phyloP scores from a whole-genome alignment of 495 filamentous ascomycete genomes.

The Halenospora varia region DNA sequence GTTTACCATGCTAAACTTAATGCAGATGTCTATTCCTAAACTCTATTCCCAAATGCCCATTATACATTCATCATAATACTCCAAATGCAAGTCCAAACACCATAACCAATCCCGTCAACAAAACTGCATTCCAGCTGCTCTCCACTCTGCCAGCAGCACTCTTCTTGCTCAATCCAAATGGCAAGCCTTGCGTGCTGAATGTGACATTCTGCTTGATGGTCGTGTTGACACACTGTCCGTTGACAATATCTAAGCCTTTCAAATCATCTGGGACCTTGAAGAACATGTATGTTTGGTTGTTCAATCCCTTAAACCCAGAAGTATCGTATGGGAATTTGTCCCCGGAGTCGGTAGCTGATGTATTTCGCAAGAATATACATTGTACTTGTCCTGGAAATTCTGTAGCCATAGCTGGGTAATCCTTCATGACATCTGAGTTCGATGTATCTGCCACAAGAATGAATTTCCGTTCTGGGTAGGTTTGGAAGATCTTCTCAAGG shows the following conservation, averaged over 20 bases:
- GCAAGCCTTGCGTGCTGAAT: conserved; percentile 62
- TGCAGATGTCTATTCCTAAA: background rate
- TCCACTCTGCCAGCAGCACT: conserved; percentile 9
- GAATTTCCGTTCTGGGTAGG: conserved; percentile 71
- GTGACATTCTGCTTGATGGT: conserved; percentile 63
- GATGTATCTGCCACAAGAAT: conserved; percentile 73
- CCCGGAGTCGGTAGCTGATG: conserved; percentile 55
- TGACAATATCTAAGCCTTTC: conserved; percentile 58
- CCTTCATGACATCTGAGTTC: conserved; percentile 73
- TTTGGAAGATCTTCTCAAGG: conserved; percentile 66
- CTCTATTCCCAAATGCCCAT: background rate
- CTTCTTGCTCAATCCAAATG: conserved; percentile 31
- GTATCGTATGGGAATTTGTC: conserved; percentile 73
- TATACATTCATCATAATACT: background rate
- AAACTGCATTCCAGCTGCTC: conserved; percentile 3
- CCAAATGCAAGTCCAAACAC: background rate
- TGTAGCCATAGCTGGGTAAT: conserved; percentile 62
- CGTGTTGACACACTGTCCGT: conserved; percentile 63
- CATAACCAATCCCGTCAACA: background rate
- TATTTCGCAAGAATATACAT: conserved; percentile 78
- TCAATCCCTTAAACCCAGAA: conserved; percentile 57
- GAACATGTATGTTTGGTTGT: conserved; percentile 70
- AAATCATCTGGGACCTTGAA: conserved; percentile 69
- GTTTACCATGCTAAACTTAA: background rate
- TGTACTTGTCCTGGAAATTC: conserved; percentile 68